Percentiles rank a stretch among this genome's conserved stretches.
Conservation (phyloP, 73 alveolate species). For the Stentor coeruleus region DNA sequence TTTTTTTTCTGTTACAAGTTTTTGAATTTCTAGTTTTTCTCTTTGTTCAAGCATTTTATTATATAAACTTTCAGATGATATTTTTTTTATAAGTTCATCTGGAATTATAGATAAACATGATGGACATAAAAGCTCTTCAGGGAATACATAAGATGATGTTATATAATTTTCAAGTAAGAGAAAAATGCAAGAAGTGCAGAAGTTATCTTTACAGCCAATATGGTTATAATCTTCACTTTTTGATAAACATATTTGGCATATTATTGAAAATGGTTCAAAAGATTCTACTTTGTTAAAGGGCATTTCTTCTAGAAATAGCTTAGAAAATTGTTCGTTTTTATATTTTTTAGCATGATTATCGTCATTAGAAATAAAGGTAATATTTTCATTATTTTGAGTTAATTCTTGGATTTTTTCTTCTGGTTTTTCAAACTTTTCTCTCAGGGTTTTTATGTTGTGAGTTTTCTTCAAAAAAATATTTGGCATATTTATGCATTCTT, state of each 20-base stretch:
- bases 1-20: constrained; percentile 4
- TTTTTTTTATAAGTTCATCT: neutral
- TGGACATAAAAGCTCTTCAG: neutral
- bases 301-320: no score
- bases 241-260: neutral
- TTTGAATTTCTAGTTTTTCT: neutral
- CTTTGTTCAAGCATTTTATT: neutral
- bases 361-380: no score
- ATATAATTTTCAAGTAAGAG: neutral
- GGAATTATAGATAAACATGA: neutral
- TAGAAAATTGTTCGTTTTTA: no score
- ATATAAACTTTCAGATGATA: neutral
- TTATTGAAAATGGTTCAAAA: no score
- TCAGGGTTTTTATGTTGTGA: no score
- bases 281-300: no score
- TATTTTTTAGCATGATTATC: no score
- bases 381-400: no score
- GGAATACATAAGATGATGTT: neutral
- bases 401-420: no score
- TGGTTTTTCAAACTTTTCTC: no score
- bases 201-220: neutral
- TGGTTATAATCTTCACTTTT: neutral
- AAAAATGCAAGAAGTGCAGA: neutral
- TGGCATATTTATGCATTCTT: no score
- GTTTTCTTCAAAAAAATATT: no score